Conservation (phyloP, 164 flowering plant species). For the Brasenia schreberi region DNA sequence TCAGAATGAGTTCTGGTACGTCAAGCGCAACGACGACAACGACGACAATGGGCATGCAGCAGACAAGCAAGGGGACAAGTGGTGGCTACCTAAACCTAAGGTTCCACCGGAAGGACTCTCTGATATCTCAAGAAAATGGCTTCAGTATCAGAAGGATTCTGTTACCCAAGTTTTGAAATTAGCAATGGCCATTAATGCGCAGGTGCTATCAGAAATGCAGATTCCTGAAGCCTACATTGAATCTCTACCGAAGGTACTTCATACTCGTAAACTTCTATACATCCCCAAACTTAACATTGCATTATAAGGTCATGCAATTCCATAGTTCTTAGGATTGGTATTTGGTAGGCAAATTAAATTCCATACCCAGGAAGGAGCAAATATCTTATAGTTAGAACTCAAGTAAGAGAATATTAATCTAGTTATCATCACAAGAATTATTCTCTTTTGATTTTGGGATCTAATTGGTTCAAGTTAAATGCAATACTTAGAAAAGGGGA, state of each 20-base stretch:
- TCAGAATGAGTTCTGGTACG: slow-evolving; percentile 68
- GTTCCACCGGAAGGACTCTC: slow-evolving; percentile 69
- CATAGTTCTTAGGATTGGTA: too few species aligned
- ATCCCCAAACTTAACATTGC: too few species aligned
- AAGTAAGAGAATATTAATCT: too few species aligned
- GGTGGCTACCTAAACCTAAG: slow-evolving; percentile 77
- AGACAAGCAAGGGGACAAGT: slow-evolving; percentile 46
- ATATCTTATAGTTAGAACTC: too few species aligned
- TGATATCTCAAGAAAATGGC: slow-evolving; percentile 48
- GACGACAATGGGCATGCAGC: slow-evolving; percentile 22
- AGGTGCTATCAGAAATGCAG: slow-evolving; percentile 71
- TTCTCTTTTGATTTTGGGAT: too few species aligned
- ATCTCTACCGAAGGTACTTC: slow-evolving; percentile 76
- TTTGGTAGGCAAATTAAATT: too few species aligned
- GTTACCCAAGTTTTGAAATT: slow-evolving; percentile 89
- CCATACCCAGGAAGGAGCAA: too few species aligned
- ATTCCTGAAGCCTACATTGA: slow-evolving; percentile 83
- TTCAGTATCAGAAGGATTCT: slow-evolving; percentile 64
- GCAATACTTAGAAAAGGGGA: too few species aligned
- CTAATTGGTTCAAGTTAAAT: too few species aligned
- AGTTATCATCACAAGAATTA: too few species aligned
- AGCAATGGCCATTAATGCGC: slow-evolving; percentile 91
- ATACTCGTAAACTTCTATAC: too few species aligned
- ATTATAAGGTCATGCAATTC: too few species aligned
- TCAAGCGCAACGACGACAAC: slow-evolving; percentile 29